A percentile compares a stretch with the other conserved stretches of the same genome.
Conservation (phyloP, 768 basidiomycete species). For the Dentipellis fragilis region DNA sequence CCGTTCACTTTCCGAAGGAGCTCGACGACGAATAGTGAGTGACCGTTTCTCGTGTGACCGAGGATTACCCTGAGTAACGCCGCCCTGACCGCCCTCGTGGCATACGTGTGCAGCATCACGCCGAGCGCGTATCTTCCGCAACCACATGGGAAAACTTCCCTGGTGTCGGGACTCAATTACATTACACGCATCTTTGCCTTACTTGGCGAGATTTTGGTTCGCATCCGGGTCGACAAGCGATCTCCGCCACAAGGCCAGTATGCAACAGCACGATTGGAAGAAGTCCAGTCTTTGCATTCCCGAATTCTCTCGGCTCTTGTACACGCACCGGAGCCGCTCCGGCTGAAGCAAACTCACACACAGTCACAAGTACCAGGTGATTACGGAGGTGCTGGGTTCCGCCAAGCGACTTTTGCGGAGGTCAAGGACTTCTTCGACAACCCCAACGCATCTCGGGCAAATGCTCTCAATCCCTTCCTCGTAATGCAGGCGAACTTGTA, state of each 20-base stretch:
- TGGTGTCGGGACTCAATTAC: slow-evolving; percentile 83
- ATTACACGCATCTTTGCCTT: slow-evolving; percentile 79
- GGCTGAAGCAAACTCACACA: slow-evolving; percentile 47
- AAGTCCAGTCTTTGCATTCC: slow-evolving; percentile 70
- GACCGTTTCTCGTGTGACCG: slow-evolving; percentile 10
- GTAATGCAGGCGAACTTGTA: slow-evolving; percentile 91
- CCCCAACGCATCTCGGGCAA: slow-evolving; percentile 76
- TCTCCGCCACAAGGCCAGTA: slow-evolving; percentile 81
- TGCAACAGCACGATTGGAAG: slow-evolving; percentile 75
- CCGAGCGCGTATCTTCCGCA: slow-evolving; percentile 74
- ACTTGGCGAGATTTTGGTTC: slow-evolving; percentile 77
- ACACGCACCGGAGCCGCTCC: slow-evolving; percentile 68
- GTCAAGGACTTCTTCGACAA: slow-evolving; percentile 90
- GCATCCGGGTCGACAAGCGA: slow-evolving; percentile 79
- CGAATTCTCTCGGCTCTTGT: slow-evolving; percentile 66
- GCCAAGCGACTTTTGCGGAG: slow-evolving; percentile 77
- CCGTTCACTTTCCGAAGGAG: slow-evolving; percentile 80
- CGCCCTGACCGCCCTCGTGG: background rate
- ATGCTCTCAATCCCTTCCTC: slow-evolving; percentile 81
- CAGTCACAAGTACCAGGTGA: slow-evolving; percentile 45
- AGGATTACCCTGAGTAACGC: slow-evolving; percentile 7
- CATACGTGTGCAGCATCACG: slow-evolving; percentile 50
- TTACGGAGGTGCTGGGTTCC: slow-evolving; percentile 61
- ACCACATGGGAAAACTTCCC: slow-evolving; percentile 77
- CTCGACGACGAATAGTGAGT: slow-evolving; percentile 85